A percentile compares a stretch with the other conserved stretches of the same genome.
Conservation (phyloP, 2,329 filamentous ascomycete species). For the Macrophomina pseudophaseolina region DNA sequence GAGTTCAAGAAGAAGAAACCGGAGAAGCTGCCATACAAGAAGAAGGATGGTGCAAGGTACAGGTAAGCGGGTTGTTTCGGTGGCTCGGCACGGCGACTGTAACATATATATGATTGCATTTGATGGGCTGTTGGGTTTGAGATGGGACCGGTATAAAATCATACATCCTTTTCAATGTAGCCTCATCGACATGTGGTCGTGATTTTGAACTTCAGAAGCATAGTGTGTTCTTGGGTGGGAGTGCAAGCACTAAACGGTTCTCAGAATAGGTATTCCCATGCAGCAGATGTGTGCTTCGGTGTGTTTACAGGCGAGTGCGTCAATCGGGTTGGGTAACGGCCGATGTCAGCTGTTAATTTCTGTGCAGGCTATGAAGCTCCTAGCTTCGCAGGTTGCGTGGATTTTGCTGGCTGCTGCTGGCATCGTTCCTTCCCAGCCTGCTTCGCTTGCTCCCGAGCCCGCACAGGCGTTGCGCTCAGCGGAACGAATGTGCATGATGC, state of each 20-base stretch:
- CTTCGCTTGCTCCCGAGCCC: neutral
- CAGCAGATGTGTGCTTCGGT: too few relatives aligned
- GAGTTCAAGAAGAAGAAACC: constrained; percentile 84
- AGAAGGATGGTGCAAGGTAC: constrained; percentile 56
- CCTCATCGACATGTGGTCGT: neutral
- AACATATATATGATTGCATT: constrained; percentile 26
- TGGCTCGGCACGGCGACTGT: neutral
- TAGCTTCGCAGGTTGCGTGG: too few relatives aligned
- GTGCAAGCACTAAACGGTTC: too few relatives aligned
- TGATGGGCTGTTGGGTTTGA: constrained; percentile 30
- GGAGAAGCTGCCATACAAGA: constrained; percentile 69
- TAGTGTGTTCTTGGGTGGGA: too few relatives aligned
- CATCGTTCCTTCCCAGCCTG: constrained; percentile 15
- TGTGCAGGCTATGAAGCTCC: too few relatives aligned
- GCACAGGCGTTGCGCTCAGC: neutral
- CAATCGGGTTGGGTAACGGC: too few relatives aligned
- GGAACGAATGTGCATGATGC: too few relatives aligned
- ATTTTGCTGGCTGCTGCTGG: neutral
- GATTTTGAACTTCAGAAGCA: too few relatives aligned
- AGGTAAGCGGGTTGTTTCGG: constrained; percentile 36
- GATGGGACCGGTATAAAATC: neutral
- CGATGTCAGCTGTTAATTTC: too few relatives aligned
- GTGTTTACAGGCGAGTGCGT: too few relatives aligned
- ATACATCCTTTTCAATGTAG: neutral
- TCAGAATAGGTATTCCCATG: too few relatives aligned